These are phyloP conservation scores for Acanthamoeba healyi DNA, from an alignment of 208 protist genomes.

Conservation along the genomic window DNA sequence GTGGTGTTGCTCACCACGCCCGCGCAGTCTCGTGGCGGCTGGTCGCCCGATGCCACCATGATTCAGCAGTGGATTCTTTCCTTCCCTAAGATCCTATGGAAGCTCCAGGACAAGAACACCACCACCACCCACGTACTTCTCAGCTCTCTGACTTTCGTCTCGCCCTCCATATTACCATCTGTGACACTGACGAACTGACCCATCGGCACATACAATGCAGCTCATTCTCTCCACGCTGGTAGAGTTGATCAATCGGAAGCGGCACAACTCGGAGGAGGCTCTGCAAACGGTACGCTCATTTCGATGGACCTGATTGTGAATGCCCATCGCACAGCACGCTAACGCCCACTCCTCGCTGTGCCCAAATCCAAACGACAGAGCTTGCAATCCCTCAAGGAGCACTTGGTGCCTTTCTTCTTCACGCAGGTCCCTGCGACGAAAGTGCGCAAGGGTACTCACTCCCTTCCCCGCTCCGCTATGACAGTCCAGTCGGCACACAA, in stretches of 20 bases:
- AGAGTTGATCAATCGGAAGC: slow-evolving; percentile 13
- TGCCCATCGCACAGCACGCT: neutral
- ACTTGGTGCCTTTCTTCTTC: slow-evolving; percentile 72
- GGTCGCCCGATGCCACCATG: slow-evolving; percentile 13
- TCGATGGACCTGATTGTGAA: no score
- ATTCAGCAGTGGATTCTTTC: slow-evolving; percentile 68
- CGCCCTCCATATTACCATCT: no score
- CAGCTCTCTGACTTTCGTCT: no score
- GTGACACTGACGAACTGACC: neutral
- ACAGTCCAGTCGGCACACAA: neutral
- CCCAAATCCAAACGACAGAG: neutral
- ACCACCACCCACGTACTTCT: slow-evolving; percentile 24
- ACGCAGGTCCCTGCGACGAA: slow-evolving; percentile 14
- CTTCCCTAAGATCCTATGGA: slow-evolving; percentile 66
- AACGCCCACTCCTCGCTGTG: no score
- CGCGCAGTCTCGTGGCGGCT: neutral
- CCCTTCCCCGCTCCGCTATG: neutral
- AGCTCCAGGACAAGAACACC: slow-evolving; percentile 37
- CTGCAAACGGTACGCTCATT: neutral
- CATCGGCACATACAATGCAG: no score
- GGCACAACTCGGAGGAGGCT: neutral
- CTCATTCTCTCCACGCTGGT: slow-evolving; percentile 32
- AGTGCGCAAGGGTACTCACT: neutral
- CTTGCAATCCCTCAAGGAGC: slow-evolving; percentile 52
- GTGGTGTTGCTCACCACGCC: slow-evolving; percentile 40